Evolutionary conservation across 306 rosid genomes (phyloP).

Genomic region (Ammopiptanthus mongolicus): DNA sequence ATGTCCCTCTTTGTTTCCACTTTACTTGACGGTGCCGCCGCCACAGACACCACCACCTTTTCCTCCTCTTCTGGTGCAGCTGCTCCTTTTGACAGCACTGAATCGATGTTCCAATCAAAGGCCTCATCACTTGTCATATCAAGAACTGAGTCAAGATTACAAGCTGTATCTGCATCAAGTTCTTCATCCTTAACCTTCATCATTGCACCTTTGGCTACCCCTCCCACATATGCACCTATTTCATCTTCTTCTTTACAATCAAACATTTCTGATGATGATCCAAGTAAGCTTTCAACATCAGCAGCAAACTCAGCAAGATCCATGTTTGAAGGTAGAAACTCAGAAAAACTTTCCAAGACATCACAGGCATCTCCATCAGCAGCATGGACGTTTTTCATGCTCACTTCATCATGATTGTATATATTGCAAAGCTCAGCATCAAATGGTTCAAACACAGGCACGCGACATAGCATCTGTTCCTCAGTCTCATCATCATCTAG

Average conservation of each 20-base stretch:
- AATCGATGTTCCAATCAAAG: conserved; percentile 40
- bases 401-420: neutral
- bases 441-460: conserved; percentile 65
- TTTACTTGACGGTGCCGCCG: neutral
- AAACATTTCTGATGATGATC: conserved; percentile 17
- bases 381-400: neutral
- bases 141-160: conserved; percentile 34
- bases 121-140: conserved; percentile 28
- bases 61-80: conserved; percentile 27
- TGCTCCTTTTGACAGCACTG: conserved; percentile 1
- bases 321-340: conserved; percentile 52
- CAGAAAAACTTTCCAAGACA: conserved; percentile 37
- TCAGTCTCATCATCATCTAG: conserved; percentile 24
- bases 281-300: conserved; percentile 72
- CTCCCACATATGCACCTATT: neutral
- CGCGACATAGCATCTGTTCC: conserved; percentile 54
- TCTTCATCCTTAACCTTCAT: conserved; percentile 58
- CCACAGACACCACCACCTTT: neutral
- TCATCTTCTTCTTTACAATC: conserved; percentile 30
- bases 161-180: conserved; percentile 26
- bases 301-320: conserved; percentile 86
- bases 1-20: conserved; percentile 33
- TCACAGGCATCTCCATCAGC: conserved; percentile 18
- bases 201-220: neutral
- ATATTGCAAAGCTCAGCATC: conserved; percentile 32